Conservation (phyloP, 805 yeast species). For the Schizosaccharomyces pombe region DNA sequence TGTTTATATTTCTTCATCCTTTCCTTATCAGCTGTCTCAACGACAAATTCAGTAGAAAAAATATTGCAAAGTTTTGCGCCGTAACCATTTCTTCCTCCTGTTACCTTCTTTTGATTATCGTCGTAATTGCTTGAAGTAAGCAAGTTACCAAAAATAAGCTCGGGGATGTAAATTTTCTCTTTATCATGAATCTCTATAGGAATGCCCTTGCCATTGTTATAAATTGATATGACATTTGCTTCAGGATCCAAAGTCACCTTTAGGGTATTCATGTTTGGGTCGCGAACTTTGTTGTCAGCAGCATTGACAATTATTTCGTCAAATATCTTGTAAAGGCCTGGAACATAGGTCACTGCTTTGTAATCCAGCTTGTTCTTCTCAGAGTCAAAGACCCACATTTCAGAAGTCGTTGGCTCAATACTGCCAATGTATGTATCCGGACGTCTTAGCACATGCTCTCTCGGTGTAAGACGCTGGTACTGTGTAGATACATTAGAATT, state of each 20-base stretch:
- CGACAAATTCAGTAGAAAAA: conserved; percentile 62
- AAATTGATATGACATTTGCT: conserved; percentile 48
- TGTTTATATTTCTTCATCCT: conserved; percentile 47
- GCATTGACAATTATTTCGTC: conserved; percentile 95
- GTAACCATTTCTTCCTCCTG: conserved; percentile 96
- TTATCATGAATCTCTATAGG: conserved; percentile 81
- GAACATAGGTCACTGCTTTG: conserved; percentile 51
- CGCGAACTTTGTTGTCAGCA: conserved; percentile 93
- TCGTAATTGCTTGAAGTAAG: conserved; percentile 90
- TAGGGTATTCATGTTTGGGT: conserved; percentile 66
- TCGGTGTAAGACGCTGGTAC: conserved; percentile 69
- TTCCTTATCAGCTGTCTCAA: conserved; percentile 69
- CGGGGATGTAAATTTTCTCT: conserved; percentile 85
- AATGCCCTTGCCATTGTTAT: conserved; percentile 86
- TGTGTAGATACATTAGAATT: conserved; percentile 31
- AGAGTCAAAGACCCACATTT: conserved; percentile 69
- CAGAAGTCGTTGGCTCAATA: conserved; percentile 53
- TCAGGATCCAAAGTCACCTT: conserved; percentile 65
- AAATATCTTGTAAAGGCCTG: conserved; percentile 86
- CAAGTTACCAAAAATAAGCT: conserved; percentile 82
- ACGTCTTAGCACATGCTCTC: conserved; percentile 86
- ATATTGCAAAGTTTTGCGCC: conserved; percentile 96
- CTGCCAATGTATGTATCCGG: conserved; percentile 97
- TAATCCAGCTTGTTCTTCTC: conserved; percentile 33
- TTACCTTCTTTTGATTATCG: conserved; percentile 81